phyloP scores from a whole-genome alignment of 208 protist species.

The Ichthyophonus hoferi region DNA sequence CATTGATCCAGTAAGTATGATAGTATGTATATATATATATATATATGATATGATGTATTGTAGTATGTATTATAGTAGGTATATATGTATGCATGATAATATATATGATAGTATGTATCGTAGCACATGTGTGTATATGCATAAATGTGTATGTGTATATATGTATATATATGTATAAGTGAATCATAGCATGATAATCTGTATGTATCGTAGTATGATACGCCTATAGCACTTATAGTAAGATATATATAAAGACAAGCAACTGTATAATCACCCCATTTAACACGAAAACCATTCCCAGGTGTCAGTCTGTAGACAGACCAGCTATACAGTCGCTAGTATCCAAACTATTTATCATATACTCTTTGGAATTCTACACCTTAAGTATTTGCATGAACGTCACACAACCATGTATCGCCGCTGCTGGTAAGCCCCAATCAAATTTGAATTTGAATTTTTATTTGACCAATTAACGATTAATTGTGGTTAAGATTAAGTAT shows the following conservation, averaged over 20 bases:
- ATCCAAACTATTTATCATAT: slow-evolving; percentile 31
- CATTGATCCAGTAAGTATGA: not conserved
- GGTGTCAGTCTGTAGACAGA: slow-evolving; percentile 8
- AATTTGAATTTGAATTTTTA: no score
- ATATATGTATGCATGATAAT: not conserved
- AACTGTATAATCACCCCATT: no score
- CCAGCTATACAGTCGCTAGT: slow-evolving; percentile 27
- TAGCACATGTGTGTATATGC: no score
- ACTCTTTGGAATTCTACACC: slow-evolving; percentile 19
- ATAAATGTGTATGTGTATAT: not conserved
- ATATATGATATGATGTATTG: not conserved
- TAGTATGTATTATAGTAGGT: not conserved
- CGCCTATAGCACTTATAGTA: no score
- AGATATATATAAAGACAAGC: not conserved
- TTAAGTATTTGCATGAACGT: not conserved
- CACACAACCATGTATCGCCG: not conserved
- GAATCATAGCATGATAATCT: not conserved
- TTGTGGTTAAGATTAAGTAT: no score
- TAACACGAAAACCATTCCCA: not conserved
- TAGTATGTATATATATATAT: not conserved
- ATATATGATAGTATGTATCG: not conserved
- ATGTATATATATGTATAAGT: not conserved
- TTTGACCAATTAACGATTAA: no score
- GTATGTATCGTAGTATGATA: not conserved
- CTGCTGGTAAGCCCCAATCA: not conserved